Conservation (phyloP, 495 filamentous ascomycete genomes). For the Neurospora sp. region DNA sequence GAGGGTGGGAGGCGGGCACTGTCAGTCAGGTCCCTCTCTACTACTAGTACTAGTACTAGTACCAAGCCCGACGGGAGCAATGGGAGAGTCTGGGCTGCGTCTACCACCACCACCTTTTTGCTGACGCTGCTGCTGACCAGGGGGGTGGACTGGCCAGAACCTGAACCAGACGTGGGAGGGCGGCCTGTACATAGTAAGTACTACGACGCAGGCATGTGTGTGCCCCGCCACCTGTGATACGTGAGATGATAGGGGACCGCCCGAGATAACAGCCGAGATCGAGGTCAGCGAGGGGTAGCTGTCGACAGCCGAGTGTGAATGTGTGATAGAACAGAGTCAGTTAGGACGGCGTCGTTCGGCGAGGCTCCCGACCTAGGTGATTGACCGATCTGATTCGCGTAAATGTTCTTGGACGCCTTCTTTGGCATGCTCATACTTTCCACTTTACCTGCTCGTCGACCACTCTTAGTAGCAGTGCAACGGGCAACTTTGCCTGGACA, state of each 20-base stretch:
- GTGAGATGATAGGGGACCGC: not conserved
- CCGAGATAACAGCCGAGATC: not conserved
- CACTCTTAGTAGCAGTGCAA: not conserved
- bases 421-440: not conserved
- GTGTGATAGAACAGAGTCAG: not conserved
- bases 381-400: not conserved
- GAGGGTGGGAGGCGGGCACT: not conserved
- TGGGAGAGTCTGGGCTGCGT: not conserved
- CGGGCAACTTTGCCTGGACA: not conserved
- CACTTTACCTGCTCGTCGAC: not conserved
- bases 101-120: not conserved
- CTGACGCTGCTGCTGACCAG: not conserved
- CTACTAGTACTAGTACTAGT: not conserved
- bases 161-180: not conserved
- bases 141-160: not conserved
- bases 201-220: not conserved
- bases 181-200: too few species aligned
- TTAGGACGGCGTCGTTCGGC: not conserved
- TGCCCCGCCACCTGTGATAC: not conserved
- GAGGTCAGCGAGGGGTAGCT: not conserved
- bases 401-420: not conserved
- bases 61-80: not conserved
- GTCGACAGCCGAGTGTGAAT: not conserved
- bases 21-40: not conserved
- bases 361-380: not conserved